Evolutionary conservation across 352 stramenopile species (phyloP), one percentile per base, ranked within the genome.

Genomic region (Phytophthora capsici): DNA sequence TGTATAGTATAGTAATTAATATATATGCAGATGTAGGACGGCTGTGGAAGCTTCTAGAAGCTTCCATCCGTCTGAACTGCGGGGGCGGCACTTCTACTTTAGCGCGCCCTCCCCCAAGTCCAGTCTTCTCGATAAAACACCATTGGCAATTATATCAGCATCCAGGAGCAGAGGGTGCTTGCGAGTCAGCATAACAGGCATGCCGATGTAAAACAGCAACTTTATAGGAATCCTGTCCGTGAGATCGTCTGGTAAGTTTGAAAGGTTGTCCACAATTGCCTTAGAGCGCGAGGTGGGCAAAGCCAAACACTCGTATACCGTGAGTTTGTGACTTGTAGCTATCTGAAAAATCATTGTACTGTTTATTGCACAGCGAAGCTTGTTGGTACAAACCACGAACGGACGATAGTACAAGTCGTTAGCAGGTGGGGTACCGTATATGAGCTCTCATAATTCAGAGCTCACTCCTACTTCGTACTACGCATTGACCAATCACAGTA

Each of bases 181-280:
- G 1, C 53, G 30, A 0, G 62, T 64, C 0, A 54, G 7, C 53
- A 64, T 70, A 13, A 57, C 20, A 13, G 61, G 52, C 61, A 63
- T 69, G 2, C 53, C 61, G 16, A 69, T 51, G 47, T 41, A 63
- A 12, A 69, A 69, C 0, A 48, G 20, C 2, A 69, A n/a, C 19
- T 52, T 50, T 26, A 67, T 67, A 4, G 59, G 50, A 2, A 67
- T 30, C 2, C 50, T 28, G 3, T 40, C 34, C 1, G 59, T 67
- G 0, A 61, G 9, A 14, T 67, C 46, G 14, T 67, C 59, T 3
- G 54, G 56, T 0, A 40, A 3, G 7, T 67, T 52, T 8, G 25
- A 16, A 7, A 67, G 43, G 4, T 44, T 3, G 1, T 46, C 19
- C 1, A 61, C 6, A 19, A 67, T 57, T 4, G n/a, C 1, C 32